Percentiles rank a stretch among this genome's conserved stretches.
phyloP scores from a whole-genome alignment of 148 eudicot species.

The Spergularia marina region DNA sequence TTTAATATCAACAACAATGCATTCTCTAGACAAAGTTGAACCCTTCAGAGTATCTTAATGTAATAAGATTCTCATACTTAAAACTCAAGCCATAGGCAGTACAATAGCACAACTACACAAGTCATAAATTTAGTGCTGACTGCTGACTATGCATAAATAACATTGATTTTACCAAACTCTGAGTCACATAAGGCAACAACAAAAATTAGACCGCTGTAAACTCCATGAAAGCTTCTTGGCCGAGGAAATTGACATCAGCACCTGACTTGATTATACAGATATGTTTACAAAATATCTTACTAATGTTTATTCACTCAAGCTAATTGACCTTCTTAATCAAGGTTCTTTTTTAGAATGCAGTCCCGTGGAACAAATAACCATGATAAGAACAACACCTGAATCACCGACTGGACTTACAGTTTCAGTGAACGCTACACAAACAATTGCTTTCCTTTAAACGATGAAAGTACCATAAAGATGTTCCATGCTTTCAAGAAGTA shows the following conservation, averaged over 20 bases:
- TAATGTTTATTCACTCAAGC: not conserved
- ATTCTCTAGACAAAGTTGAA: no score
- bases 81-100: not conserved
- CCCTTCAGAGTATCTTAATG: no score
- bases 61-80: not conserved
- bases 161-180: not conserved
- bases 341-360: not conserved
- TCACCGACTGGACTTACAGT: not conserved
- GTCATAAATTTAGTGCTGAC: not conserved
- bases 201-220: not conserved
- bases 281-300: not conserved
- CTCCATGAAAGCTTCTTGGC: not conserved
- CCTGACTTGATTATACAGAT: not conserved
- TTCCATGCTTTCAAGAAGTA: not conserved
- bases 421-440: not conserved
- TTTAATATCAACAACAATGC: no score
- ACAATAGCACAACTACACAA: not conserved
- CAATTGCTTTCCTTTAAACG: not conserved
- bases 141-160: not conserved
- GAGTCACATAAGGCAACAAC: not conserved
- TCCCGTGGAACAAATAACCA: no score
- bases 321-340: not conserved
- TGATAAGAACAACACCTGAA: not conserved
- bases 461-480: not conserved
- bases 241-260: not conserved